These are phyloP conservation scores for Globisporangium solare DNA, from an alignment of 352 stramenopile genomes.

Conservation along the genomic window DNA sequence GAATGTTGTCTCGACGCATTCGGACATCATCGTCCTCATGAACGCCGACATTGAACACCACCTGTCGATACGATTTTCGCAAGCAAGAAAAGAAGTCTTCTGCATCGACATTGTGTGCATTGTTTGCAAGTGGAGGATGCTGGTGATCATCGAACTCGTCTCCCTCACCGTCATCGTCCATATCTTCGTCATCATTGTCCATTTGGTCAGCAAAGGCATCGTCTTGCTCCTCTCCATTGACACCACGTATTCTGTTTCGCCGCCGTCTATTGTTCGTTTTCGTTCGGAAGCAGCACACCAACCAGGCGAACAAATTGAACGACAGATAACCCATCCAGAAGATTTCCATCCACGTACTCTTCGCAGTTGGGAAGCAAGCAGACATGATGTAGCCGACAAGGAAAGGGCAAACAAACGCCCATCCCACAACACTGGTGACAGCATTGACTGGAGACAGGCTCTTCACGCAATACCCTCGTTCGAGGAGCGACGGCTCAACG, in stretches of 20 bases:
- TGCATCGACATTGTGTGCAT: conserved; percentile 11
- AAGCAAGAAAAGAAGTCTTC: conserved; percentile 48
- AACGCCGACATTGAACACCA: conserved; percentile 66
- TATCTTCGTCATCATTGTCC: conserved; percentile 32
- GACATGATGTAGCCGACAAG: conserved; percentile 63
- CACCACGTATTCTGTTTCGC: conserved; percentile 25
- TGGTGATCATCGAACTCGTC: conserved; percentile 12
- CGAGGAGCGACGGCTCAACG: conserved; percentile 48
- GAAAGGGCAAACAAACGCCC: conserved; percentile 64
- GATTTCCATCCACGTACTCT: conserved; percentile 49
- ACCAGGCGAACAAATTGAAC: conserved; percentile 68
- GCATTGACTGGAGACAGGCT: conserved; percentile 56
- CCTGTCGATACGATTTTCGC: conserved; percentile 61
- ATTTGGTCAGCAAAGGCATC: conserved; percentile 14
- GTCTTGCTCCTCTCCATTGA: conserved; percentile 9
- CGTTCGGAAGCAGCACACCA: conserved; percentile 68
- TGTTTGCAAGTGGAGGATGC: conserved; percentile 3
- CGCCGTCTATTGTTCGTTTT: conserved; percentile 37
- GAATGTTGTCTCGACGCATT: conserved; percentile 51
- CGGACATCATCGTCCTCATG: conserved; percentile 67
- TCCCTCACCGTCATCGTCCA: conserved; percentile 32
- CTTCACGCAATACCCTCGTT: conserved; percentile 66
- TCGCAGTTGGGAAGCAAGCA: conserved; percentile 38
- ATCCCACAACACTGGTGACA: conserved; percentile 50
- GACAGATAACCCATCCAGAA: conserved; percentile 75